Percentiles rank a stretch among this genome's conserved stretches.
phyloP scores from a whole-genome alignment of 179 eudicot species.

The Corrigiola litoralis region DNA sequence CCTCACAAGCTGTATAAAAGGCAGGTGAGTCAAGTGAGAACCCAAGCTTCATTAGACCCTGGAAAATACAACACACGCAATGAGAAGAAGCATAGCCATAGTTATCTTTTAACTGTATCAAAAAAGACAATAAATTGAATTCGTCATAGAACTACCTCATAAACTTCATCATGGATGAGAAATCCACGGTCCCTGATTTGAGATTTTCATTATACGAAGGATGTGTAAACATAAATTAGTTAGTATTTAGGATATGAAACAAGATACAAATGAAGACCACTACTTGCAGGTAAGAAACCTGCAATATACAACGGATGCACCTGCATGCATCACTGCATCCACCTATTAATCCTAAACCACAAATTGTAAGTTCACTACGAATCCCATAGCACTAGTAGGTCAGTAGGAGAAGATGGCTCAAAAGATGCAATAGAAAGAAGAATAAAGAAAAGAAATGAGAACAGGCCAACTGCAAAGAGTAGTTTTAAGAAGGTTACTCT shows the following conservation, averaged over 20 bases:
- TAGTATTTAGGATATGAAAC: no score
- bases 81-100: slow-evolving; percentile 3
- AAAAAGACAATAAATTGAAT: not conserved
- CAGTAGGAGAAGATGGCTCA: not conserved
- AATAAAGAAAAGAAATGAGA: not conserved
- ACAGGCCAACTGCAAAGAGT: not conserved
- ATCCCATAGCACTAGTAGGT: no score
- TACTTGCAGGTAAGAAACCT: not conserved
- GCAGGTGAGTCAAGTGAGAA: slow-evolving; percentile 90
- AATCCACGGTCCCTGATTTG: slow-evolving; percentile 76
- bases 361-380: not conserved
- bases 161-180: slow-evolving; percentile 71
- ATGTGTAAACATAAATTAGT: no score
- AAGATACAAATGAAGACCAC: not conserved
- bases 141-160: slow-evolving; percentile 45
- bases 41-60: slow-evolving; percentile 78
- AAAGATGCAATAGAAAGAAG: not conserved
- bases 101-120: not conserved
- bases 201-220: slow-evolving; percentile 7
- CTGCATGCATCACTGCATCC: not conserved
- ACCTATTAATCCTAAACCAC: not conserved
- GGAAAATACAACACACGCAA: slow-evolving; percentile 9
- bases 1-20: slow-evolving; percentile 86
- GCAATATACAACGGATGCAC: no score
- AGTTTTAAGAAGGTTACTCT: not conserved